Conservation (phyloP, 176 grass and related monocot species). For the Ensete glaucum region DNA sequence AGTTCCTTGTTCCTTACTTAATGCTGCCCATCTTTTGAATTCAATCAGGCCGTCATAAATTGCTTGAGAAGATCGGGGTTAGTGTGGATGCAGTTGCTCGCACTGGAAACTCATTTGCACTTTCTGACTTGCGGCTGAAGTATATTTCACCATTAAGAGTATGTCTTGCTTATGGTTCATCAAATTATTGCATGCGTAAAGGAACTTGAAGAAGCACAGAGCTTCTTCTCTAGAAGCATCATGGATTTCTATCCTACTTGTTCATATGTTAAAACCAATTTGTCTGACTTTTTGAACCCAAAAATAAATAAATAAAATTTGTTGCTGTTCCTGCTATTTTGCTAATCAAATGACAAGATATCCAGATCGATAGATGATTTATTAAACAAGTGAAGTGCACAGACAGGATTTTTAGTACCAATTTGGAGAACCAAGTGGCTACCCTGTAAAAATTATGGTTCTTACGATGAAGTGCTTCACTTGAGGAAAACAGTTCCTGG, state of each 20-base stretch:
- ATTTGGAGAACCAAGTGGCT: neutral
- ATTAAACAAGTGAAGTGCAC: neutral
- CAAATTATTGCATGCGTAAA: neutral
- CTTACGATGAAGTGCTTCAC: too few relatives aligned
- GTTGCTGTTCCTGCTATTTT: neutral
- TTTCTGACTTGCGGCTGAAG: slow-evolving; percentile 77
- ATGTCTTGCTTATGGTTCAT: slow-evolving; percentile 13
- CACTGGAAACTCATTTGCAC: slow-evolving; percentile 61
- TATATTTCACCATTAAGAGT: slow-evolving; percentile 77
- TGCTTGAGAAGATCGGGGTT: slow-evolving; percentile 54
- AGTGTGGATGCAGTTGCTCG: slow-evolving; percentile 66
- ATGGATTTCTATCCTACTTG: neutral
- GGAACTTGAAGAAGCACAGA: neutral
- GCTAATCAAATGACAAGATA: neutral
- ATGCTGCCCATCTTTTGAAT: neutral
- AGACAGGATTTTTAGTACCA: neutral
- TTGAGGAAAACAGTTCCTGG: too few relatives aligned
- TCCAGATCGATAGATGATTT: neutral
- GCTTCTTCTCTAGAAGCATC: neutral
- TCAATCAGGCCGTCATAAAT: slow-evolving; percentile 64
- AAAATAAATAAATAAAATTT: too few relatives aligned
- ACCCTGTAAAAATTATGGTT: neutral
- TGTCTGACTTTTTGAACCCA: too few relatives aligned
- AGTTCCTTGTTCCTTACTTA: neutral
- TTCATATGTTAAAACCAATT: too few relatives aligned